phyloP scores from a whole-genome alignment of 805 yeast genomes.

The Ogataea methanolica region DNA sequence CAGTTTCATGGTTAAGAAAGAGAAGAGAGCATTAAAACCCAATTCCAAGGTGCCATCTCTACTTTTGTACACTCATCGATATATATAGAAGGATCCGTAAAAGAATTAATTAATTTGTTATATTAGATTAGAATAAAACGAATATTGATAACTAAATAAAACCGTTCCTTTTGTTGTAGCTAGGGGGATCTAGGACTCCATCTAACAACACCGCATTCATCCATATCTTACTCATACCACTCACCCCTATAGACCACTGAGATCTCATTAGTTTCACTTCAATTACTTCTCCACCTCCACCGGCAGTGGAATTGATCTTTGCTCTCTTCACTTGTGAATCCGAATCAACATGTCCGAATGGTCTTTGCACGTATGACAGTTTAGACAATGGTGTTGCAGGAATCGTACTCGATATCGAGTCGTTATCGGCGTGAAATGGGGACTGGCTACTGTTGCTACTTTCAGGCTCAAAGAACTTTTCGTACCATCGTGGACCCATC shows the following conservation, averaged over 20 bases:
- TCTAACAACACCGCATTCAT: conserved; percentile 22
- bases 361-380: too few relatives aligned
- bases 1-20: conserved; percentile 50
- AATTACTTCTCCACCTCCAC: conserved; percentile 33
- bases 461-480: conserved; percentile 6
- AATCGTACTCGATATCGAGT: too few relatives aligned
- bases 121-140: too few relatives aligned
- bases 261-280: conserved; percentile 39
- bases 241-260: conserved; percentile 35
- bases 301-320: not conserved
- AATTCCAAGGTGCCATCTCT: not conserved
- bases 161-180: conserved; percentile 19
- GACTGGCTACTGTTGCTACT: too few relatives aligned
- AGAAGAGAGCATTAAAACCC: conserved; percentile 53
- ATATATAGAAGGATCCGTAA: too few relatives aligned
- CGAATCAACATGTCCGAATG: too few relatives aligned
- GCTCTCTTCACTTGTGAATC: not conserved
- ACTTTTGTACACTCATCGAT: too few relatives aligned
- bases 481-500: conserved; percentile 27
- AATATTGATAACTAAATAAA: conserved; percentile 14
- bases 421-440: too few relatives aligned
- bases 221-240: conserved; percentile 19
- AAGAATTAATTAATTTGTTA: too few relatives aligned
- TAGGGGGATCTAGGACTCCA: conserved; percentile 24
- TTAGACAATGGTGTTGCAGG: too few relatives aligned